Conservation (phyloP, 176 grass and related monocot genomes). For the Rhynchospora pubera region DNA sequence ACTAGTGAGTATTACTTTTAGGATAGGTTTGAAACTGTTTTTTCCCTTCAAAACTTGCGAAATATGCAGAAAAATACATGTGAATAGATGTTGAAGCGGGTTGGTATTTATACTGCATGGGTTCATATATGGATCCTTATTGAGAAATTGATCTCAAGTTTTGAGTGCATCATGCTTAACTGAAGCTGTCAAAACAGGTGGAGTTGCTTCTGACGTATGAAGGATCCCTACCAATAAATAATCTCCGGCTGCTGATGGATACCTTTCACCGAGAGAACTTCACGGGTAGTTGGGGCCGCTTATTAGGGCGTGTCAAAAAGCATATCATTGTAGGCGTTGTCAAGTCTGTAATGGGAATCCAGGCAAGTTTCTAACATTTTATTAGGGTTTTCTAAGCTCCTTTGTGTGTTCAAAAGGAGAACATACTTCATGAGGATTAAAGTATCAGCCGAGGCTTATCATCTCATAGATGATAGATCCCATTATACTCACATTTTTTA, state of each 20-base stretch:
- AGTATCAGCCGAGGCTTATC: background rate
- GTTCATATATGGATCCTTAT: conserved; percentile 19
- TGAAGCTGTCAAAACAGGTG: conserved; percentile 62
- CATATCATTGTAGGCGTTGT: conserved; percentile 95
- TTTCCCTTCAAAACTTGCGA: background rate
- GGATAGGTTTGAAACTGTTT: background rate
- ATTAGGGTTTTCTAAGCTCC: conserved; percentile 15
- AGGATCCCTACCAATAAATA: conserved; percentile 73
- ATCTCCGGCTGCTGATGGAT: conserved; percentile 95
- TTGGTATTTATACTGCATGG: background rate
- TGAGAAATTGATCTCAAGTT: conserved; percentile 15
- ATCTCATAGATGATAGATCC: conserved; percentile 30
- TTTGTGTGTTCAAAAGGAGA: background rate
- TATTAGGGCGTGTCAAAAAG: conserved; percentile 91
- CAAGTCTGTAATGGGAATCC: conserved; percentile 95
- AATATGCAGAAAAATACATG: conserved; percentile 9
- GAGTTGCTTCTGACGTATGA: conserved; percentile 96
- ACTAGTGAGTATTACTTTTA: background rate
- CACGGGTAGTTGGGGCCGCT: conserved; percentile 78
- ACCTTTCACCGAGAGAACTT: conserved; percentile 95
- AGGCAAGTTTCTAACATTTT: conserved; percentile 43
- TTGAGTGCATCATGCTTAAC: conserved; percentile 7
- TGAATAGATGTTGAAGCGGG: background rate
- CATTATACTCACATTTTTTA: conserved; percentile 17
- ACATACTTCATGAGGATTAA: background rate